phyloP scores from a whole-genome alignment of 2,329 filamentous ascomycete species.

The Aspergillus aculeatinus region DNA sequence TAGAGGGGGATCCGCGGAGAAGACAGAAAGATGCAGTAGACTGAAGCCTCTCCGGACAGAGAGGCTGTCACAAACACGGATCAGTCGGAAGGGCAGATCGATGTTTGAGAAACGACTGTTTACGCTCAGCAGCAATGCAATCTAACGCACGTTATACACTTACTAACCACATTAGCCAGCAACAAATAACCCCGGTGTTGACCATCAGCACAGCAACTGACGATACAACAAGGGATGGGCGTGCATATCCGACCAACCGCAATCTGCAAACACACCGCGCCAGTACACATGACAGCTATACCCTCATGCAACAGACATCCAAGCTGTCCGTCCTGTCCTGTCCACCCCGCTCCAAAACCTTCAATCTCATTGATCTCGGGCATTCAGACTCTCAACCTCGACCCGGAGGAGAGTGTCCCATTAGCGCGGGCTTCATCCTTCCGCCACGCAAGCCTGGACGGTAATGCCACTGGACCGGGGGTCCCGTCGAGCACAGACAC shows the following conservation, averaged over 20 bases:
- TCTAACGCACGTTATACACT: background rate
- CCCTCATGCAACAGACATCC: background rate
- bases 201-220: background rate
- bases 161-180: background rate
- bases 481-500: slow-evolving; percentile 1
- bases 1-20: background rate
- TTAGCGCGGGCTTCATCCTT: slow-evolving; percentile 6
- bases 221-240: background rate
- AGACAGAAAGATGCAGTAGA: background rate
- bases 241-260: background rate
- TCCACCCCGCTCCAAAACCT: background rate
- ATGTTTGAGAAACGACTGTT: background rate
- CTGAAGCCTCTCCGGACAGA: background rate
- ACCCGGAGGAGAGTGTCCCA: background rate
- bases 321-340: background rate
- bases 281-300: slow-evolving; percentile 3
- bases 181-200: background rate
- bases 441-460: slow-evolving; percentile 5
- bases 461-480: slow-evolving; percentile 8
- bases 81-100: slow-evolving; percentile 1
- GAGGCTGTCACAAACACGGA: slow-evolving; percentile 7
- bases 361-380: background rate
- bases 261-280: background rate
- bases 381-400: background rate
- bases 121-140: slow-evolving; percentile 2